Evolutionary conservation across 768 basidiomycete genomes (phyloP), one percentile per base, ranked within the genome.

Genomic region (Hygrophorus russula): DNA sequence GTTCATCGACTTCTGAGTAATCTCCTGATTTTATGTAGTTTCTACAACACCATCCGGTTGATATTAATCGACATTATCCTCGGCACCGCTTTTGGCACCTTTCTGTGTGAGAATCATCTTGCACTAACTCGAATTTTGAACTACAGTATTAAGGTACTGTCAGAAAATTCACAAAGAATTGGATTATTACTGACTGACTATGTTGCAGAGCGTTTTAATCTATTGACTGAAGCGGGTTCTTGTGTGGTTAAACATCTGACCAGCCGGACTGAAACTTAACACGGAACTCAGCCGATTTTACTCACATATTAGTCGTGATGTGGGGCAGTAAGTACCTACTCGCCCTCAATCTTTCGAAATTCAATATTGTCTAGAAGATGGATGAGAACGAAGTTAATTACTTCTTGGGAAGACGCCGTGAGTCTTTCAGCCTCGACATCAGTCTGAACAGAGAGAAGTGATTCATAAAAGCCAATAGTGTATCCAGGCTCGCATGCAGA

Each of bases 241-340:
- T 2, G 52, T 68, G 1, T 97, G 92, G 93, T 70, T 99, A 10
- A 85, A 96, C 57, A 78, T 84, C 47, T 98, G 94, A 96, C 94
- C 94, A 0, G 91, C 82, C 1, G 94, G 96, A 1, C 64, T 99
- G 32, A 99, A 99, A 61, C 78, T 99, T 41, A 98, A 98, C 55
- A 88, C 89, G 0, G 88, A 97, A 52, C 71, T 99, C n/a, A 88
- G 89, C 51, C 67, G 70, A 18, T 84, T 96, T 56, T 84, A 89
- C 53, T 77, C 81, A n/a, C 71, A 78, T 46, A 69, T 73, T 87
- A 11, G 73, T 88, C 12, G 68, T 67, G 1, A 52, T 73, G 2
- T 97, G 90, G 89, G 76, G 71, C 4, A 62, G 92, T 92, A 45
- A 37, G 83, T 68, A 17, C 10, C 34, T 28, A 11, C 29, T 28